Evolutionary conservation across 1,284 basidiomycete species (phyloP).

Genomic region (Moesziomyces globuligerus): DNA sequence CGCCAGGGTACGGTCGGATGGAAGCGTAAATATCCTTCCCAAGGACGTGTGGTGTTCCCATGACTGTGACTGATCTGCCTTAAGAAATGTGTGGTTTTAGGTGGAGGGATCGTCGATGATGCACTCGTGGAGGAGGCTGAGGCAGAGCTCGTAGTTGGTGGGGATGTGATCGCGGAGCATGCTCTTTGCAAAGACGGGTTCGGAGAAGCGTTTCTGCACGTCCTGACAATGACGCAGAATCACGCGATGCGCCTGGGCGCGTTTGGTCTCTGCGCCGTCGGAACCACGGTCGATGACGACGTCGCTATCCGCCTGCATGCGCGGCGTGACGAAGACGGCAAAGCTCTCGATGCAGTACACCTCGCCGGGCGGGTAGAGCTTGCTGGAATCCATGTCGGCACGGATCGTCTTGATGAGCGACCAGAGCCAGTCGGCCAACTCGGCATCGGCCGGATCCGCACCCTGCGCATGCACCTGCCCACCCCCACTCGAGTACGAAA

Average conservation of each 20-base stretch:
- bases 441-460: constrained; percentile 21
- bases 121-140: constrained; percentile 51
- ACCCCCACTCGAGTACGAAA: constrained; percentile 41
- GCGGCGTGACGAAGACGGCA: constrained; percentile 54
- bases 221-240: constrained; percentile 70
- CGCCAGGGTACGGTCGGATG: too few relatives aligned
- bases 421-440: constrained; percentile 59
- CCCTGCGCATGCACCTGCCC: constrained; percentile 7
- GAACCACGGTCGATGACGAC: constrained; percentile 19
- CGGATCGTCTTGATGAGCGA: constrained; percentile 61
- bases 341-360: constrained; percentile 61
- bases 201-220: constrained; percentile 70
- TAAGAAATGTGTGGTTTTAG: not conserved
- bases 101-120: constrained; percentile 17
- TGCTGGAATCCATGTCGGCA: constrained; percentile 52
- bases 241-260: constrained; percentile 68
- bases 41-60: too few relatives aligned
- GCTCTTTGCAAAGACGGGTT: constrained; percentile 68
- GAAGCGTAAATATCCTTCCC: too few relatives aligned
- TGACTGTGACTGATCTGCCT: not conserved
- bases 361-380: constrained; percentile 58
- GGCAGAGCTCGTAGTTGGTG: constrained; percentile 60
- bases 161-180: constrained; percentile 61
- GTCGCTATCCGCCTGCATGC: constrained; percentile 37
- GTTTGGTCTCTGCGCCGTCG: too few relatives aligned